These are phyloP conservation scores for Leishmania guyanensis DNA, from an alignment of 208 protist species.

Conservation along the genomic window DNA sequence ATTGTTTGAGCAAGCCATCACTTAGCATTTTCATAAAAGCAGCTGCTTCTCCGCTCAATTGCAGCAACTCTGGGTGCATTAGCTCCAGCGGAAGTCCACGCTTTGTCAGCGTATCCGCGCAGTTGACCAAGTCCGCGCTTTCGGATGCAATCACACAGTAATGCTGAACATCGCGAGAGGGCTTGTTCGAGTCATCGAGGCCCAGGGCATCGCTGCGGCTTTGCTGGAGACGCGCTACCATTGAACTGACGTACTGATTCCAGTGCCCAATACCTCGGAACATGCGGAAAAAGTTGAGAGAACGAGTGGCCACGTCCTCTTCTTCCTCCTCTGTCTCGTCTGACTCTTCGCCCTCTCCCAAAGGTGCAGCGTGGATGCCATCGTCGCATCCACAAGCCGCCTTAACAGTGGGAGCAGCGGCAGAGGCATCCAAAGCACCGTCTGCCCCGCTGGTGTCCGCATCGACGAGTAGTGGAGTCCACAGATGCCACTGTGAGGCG, in stretches of 20 bases:
- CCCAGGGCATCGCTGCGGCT: slow-evolving; percentile 1
- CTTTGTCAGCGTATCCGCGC: slow-evolving; percentile 54
- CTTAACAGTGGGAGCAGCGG: not conserved
- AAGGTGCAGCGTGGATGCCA: not conserved
- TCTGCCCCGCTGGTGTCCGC: not conserved
- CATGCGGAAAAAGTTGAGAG: slow-evolving; percentile 75
- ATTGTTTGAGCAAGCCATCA: slow-evolving; percentile 25
- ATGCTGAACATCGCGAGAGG: slow-evolving; percentile 27
- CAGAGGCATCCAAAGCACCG: not conserved
- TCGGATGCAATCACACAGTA: slow-evolving; percentile 81
- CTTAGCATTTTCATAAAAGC: slow-evolving; percentile 36
- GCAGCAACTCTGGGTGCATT: slow-evolving; percentile 48
- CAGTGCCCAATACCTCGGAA: slow-evolving; percentile 70
- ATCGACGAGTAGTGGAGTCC: slow-evolving; percentile 38
- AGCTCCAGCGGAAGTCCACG: slow-evolving; percentile 78
- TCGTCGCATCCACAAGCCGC: slow-evolving; percentile 6
- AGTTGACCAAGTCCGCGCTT: slow-evolving; percentile 49
- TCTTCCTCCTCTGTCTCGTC: slow-evolving; percentile 27
- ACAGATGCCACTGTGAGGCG: slow-evolving; percentile 17
- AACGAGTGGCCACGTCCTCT: slow-evolving; percentile 21
- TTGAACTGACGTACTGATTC: slow-evolving; percentile 69
- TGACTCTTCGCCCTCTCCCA: slow-evolving; percentile 2
- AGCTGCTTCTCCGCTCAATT: slow-evolving; percentile 37
- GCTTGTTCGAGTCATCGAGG: slow-evolving; percentile 27
- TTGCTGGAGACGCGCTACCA: slow-evolving; percentile 35